Percentiles rank a stretch among this genome's conserved stretches.
These are phyloP conservation scores for Saksenaea vasiformis DNA, from an alignment of 371 early-diverging fungal genomes.

Conservation along the genomic window DNA sequence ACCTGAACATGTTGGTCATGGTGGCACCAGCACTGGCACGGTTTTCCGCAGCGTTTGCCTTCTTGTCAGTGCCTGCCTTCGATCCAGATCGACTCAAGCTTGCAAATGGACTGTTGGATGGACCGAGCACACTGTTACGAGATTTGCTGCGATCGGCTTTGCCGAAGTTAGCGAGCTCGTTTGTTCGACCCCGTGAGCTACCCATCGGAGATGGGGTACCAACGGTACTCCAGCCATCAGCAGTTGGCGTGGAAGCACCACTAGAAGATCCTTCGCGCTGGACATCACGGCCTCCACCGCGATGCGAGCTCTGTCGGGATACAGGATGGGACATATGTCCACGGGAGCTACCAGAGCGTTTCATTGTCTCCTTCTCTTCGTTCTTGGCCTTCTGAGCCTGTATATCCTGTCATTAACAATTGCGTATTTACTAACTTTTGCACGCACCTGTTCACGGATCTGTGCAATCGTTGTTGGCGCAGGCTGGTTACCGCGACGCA, in stretches of 20 bases:
- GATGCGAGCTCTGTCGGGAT: slow-evolving; percentile 57
- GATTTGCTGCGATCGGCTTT: slow-evolving; percentile 70
- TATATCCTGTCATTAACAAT: too few species aligned
- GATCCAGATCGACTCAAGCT: slow-evolving; percentile 35
- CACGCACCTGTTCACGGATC: slow-evolving; percentile 72
- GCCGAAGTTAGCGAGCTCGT: slow-evolving; percentile 84
- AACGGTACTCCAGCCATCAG: slow-evolving; percentile 78
- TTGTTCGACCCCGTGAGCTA: slow-evolving; percentile 45
- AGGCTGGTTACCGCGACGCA: slow-evolving; percentile 54
- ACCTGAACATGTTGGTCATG: slow-evolving; percentile 64
- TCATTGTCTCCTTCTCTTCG: slow-evolving; percentile 68
- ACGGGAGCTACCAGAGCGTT: slow-evolving; percentile 66
- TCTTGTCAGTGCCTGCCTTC: slow-evolving; percentile 35
- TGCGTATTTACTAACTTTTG: too few species aligned
- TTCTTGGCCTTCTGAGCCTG: slow-evolving; percentile 61
- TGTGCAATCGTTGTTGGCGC: slow-evolving; percentile 90
- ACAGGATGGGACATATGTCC: slow-evolving; percentile 59
- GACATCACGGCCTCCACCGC: slow-evolving; percentile 43
- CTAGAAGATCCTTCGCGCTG: slow-evolving; percentile 53
- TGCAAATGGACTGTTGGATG: slow-evolving; percentile 62
- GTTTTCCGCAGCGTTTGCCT: slow-evolving; percentile 22
- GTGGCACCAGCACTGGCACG: slow-evolving; percentile 36
- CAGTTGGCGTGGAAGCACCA: slow-evolving; percentile 43
- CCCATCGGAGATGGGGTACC: slow-evolving; percentile 49
- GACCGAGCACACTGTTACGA: slow-evolving; percentile 56